Evolutionary conservation across 495 filamentous ascomycete species (phyloP).

Genomic region (Penicillium longicatenatum): DNA sequence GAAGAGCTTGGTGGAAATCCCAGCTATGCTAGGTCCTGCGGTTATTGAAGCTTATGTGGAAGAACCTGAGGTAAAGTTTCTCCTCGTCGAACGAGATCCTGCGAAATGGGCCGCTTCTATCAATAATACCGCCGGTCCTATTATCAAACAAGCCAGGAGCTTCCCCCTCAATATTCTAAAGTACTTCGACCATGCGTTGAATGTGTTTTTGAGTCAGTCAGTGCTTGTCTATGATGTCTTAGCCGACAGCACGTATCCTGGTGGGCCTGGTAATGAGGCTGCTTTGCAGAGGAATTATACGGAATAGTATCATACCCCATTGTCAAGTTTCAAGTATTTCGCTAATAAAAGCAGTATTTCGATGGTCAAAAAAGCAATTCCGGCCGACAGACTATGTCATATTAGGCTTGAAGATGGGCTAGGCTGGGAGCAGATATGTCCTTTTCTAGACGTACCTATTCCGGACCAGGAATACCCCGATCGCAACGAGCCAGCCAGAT

Average conservation of each 20-base stretch:
- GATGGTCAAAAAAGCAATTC: conserved; percentile 19
- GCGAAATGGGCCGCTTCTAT: conserved; percentile 26
- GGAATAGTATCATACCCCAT: conserved; percentile 23
- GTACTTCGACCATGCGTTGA: conserved; percentile 17
- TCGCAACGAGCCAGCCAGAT: conserved; percentile 27
- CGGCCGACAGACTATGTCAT: conserved; percentile 18
- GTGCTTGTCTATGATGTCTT: no score
- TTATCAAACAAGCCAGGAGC: neutral
- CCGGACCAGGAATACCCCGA: conserved; percentile 24
- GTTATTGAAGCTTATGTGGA: conserved; percentile 17
- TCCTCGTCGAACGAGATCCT: conserved; percentile 26
- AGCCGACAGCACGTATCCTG: conserved; percentile 7
- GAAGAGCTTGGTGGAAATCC: no score
- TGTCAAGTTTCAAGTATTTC: no score
- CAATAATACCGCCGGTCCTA: conserved; percentile 20
- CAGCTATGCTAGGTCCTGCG: no score
- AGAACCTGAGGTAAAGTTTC: conserved; percentile 31
- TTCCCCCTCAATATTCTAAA: conserved; percentile 28
- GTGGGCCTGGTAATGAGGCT: conserved; percentile 16
- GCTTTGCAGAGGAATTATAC: conserved; percentile 17
- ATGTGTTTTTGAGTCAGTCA: no score
- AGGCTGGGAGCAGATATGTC: conserved; percentile 31
- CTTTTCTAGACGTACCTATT: conserved; percentile 23
- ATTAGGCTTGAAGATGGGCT: conserved; percentile 27
- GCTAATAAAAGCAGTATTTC: no score